These are phyloP conservation scores for Brassica napus DNA, from an alignment of 345 rosid genomes.

Conservation along the genomic window DNA sequence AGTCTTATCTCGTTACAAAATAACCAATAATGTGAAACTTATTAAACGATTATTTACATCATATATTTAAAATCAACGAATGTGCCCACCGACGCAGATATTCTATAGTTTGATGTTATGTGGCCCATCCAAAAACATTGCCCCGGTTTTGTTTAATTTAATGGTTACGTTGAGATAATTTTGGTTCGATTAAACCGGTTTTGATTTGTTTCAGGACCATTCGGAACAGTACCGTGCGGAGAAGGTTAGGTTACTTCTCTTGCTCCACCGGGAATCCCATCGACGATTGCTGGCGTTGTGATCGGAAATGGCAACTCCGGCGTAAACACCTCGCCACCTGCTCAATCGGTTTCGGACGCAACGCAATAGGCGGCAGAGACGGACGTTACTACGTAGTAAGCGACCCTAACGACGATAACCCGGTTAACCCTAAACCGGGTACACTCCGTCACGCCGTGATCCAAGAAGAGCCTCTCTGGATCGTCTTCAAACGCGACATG, in stretches of 20 bases:
- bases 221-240: conserved; percentile 67
- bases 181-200: conserved; percentile 6
- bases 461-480: conserved; percentile 77
- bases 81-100: conserved; percentile 31
- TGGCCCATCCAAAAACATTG: neutral
- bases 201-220: conserved; percentile 52
- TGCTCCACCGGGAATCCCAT: conserved; percentile 73
- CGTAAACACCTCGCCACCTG: conserved; percentile 65
- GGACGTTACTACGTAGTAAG: conserved; percentile 72
- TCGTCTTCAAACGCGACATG: conserved; percentile 79
- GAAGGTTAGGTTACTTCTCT: conserved; percentile 60
- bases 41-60: neutral
- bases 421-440: conserved; percentile 77
- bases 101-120: neutral
- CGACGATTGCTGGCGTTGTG: conserved; percentile 91
- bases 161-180: neutral
- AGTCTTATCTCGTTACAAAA: neutral
- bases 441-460: conserved; percentile 82
- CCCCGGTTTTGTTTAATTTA: neutral
- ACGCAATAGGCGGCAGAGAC: conserved; percentile 75
- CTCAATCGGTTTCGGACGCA: conserved; percentile 75
- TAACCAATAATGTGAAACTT: neutral
- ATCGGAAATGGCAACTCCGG: conserved; percentile 53
- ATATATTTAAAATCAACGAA: neutral
- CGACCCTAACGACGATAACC: conserved; percentile 59